A percentile compares a stretch with the other conserved stretches of the same genome.
phyloP scores from a whole-genome alignment of 2,329 filamentous ascomycete species.

The Zymoseptoria pseudotritici region DNA sequence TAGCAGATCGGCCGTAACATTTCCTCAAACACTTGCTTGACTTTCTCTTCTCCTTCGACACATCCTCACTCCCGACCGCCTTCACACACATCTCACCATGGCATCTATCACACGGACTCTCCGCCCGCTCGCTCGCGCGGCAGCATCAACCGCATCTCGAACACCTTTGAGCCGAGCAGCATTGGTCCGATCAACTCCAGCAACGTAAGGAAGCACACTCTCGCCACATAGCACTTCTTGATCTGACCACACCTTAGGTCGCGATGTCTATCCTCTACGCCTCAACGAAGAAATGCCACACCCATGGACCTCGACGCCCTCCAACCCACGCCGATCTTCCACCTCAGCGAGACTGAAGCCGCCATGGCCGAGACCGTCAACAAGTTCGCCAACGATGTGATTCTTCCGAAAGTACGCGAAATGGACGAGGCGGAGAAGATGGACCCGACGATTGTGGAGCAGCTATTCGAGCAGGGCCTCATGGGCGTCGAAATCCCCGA shows the following conservation, averaged over 20 bases:
- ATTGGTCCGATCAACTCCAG: conserved; percentile 10
- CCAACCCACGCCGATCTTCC: conserved; percentile 84
- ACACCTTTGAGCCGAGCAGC: conserved; percentile 11
- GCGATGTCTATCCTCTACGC: conserved; percentile 38
- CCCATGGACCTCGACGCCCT: conserved; percentile 61
- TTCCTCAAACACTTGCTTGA: not conserved
- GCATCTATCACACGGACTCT: conserved; percentile 27
- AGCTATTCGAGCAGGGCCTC: conserved; percentile 91
- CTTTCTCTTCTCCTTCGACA: not conserved
- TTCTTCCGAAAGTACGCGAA: conserved; percentile 84
- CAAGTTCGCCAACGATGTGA: conserved; percentile 82
- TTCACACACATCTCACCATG: conserved; percentile 14
- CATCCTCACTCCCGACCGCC: not conserved
- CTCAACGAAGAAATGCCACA: conserved; percentile 33
- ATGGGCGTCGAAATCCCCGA: conserved; percentile 98
- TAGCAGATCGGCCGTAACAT: not conserved
- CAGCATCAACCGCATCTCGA: conserved; percentile 16
- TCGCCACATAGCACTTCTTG: not conserved
- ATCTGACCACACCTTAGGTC: conserved; percentile 9
- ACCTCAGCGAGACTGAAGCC: conserved; percentile 80
- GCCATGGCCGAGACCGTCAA: conserved; percentile 85
- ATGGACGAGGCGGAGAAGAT: conserved; percentile 97
- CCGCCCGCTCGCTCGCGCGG: conserved; percentile 28
- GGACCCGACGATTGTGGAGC: conserved; percentile 81
- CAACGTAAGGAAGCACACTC: conserved; percentile 6